These are phyloP conservation scores for Paracoccidioides brasiliensis DNA, from an alignment of 2,329 filamentous ascomycete genomes.

Conservation along the genomic window DNA sequence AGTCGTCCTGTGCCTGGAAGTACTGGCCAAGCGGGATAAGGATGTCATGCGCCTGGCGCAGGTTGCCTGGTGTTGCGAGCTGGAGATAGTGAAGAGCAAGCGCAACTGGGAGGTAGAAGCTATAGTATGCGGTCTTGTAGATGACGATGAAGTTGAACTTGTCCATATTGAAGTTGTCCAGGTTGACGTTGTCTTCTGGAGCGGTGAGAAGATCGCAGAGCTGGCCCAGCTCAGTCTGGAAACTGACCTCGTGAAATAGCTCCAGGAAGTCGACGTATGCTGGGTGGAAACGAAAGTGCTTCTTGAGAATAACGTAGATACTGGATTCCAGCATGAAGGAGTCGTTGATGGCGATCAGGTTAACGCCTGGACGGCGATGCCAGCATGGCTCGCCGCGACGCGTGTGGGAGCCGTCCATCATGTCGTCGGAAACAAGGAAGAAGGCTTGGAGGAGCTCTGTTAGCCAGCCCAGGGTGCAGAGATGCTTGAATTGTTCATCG, in stretches of 20 bases:
- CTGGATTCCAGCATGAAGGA: conserved; percentile 84
- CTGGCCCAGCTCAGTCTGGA: conserved; percentile 93
- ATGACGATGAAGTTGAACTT: conserved; percentile 98
- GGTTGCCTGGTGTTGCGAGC: conserved; percentile 73
- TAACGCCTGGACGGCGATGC: conserved; percentile 81
- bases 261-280: conserved; percentile 85
- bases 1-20: conserved; percentile 98
- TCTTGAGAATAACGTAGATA: conserved; percentile 87
- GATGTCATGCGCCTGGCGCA: conserved; percentile 79
- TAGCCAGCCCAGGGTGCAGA: conserved; percentile 87
- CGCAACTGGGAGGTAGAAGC: conserved; percentile 93
- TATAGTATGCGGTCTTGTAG: conserved; percentile 99
- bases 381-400: conserved; percentile 90
- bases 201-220: conserved; percentile 89
- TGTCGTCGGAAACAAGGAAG: conserved; percentile 97
- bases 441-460: conserved; percentile 97
- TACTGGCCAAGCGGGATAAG: conserved; percentile 96
- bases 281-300: conserved; percentile 79
- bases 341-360: conserved; percentile 97
- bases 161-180: conserved; percentile 86
- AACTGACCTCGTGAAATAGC: conserved; percentile 88
- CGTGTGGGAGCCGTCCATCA: conserved; percentile 94
- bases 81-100: conserved; percentile 77
- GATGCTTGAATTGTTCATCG: conserved; percentile 72
- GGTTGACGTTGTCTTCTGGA: conserved; percentile 82